Evolutionary conservation across 2,329 filamentous ascomycete species (phyloP).

Genomic region (Colletotrichum cordylinicola): DNA sequence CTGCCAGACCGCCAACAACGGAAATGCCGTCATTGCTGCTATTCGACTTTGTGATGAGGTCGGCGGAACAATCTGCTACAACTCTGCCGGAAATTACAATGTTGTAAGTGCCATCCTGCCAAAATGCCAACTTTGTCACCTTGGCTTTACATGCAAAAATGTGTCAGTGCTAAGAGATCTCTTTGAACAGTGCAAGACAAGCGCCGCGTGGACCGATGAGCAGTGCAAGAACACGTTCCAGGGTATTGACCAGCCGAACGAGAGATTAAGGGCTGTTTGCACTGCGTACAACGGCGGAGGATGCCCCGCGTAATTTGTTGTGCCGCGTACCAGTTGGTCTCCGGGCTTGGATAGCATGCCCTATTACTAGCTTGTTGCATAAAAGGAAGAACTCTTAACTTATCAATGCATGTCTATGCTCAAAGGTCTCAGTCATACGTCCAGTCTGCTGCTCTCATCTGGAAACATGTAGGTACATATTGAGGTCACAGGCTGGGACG

Average conservation of each 20-base stretch:
- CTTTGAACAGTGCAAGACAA: neutral
- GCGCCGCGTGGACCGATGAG: neutral
- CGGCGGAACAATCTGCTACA: neutral
- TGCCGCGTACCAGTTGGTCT: neutral
- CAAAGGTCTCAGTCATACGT: neutral
- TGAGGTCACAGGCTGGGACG: neutral
- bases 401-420: neutral
- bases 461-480: neutral
- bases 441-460: neutral
- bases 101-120: neutral
- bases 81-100: neutral
- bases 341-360: neutral
- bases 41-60: neutral
- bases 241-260: neutral
- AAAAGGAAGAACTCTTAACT: neutral
- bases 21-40: neutral
- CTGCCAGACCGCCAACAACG: neutral
- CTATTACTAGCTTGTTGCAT: neutral
- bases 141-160: neutral
- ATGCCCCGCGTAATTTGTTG: neutral
- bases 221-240: neutral
- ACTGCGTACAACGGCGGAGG: neutral
- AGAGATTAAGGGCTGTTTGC: neutral
- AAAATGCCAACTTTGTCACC: fast-evolving
- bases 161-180: neutral